These are phyloP conservation scores for Fusarium mundagurra DNA, from an alignment of 2,329 filamentous ascomycete genomes.

Conservation along the genomic window DNA sequence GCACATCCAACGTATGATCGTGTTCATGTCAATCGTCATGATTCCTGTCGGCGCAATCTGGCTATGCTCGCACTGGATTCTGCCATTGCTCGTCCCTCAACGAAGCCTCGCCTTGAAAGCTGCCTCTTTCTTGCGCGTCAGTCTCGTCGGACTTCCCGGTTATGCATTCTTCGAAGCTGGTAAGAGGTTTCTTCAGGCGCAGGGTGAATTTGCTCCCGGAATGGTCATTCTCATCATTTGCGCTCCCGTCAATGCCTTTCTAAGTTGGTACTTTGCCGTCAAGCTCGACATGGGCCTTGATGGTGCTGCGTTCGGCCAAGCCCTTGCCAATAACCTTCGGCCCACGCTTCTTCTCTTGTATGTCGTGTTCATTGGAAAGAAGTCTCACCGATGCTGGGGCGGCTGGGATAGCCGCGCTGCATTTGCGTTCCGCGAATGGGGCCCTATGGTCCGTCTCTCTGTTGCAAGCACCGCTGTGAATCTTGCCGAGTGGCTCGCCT, in stretches of 20 bases:
- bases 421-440: conserved; percentile 53
- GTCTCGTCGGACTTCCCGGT: conserved; percentile 61
- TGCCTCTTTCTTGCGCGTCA: conserved; percentile 58
- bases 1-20: conserved; percentile 63
- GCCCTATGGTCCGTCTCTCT: conserved; percentile 51
- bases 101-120: conserved; percentile 58
- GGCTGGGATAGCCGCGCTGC: conserved; percentile 51
- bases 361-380: conserved; percentile 53
- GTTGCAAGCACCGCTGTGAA: conserved; percentile 54
- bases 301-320: conserved; percentile 61
- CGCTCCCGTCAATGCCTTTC: conserved; percentile 57
- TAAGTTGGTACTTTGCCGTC: conserved; percentile 61
- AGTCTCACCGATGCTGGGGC: conserved; percentile 47
- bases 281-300: conserved; percentile 57
- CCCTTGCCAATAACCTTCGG: conserved; percentile 59
- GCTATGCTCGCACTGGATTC: conserved; percentile 58
- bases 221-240: conserved; percentile 59
- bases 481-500: conserved; percentile 56
- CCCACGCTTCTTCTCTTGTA: conserved; percentile 59
- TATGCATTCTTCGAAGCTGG: conserved; percentile 65
- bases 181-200: conserved; percentile 65
- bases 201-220: conserved; percentile 63
- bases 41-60: conserved; percentile 61
- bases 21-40: conserved; percentile 59
- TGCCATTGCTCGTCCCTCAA: conserved; percentile 58